Evolutionary conservation across 306 rosid species (phyloP).

Genomic region (Vigna reflexopilosa): DNA sequence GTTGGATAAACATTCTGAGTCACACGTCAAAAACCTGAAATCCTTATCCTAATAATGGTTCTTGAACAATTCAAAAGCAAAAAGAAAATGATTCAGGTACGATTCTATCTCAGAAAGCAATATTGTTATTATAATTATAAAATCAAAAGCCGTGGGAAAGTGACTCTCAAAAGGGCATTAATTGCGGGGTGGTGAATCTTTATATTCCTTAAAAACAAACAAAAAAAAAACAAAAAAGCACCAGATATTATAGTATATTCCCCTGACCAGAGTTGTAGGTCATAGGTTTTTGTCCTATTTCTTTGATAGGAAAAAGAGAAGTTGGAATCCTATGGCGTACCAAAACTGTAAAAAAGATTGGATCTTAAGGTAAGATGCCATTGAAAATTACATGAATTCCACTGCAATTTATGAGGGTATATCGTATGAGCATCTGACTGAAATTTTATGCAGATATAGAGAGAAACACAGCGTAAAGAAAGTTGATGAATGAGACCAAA

Average conservation of each 20-base stretch:
- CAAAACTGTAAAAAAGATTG: background rate
- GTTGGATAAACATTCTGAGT: background rate
- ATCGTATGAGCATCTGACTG: constrained; percentile 9
- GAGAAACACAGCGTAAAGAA: background rate
- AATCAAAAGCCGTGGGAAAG: constrained; percentile 32
- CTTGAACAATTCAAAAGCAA: constrained; percentile 30
- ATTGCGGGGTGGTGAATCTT: background rate
- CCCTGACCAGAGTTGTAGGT: background rate
- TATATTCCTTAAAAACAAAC: constrained; percentile 13
- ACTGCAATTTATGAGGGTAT: background rate
- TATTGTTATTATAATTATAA: background rate
- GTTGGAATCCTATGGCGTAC: background rate
- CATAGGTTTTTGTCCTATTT: background rate
- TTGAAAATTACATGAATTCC: constrained; percentile 22
- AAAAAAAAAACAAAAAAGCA: background rate
- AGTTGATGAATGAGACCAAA: background rate
- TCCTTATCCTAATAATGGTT: constrained; percentile 31
- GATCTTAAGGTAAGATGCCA: too few relatives aligned
- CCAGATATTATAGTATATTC: constrained; percentile 3
- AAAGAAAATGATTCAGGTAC: background rate
- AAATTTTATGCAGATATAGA: background rate
- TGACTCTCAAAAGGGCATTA: background rate
- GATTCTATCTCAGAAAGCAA: background rate
- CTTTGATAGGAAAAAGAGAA: constrained; percentile 20
- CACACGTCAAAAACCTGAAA: constrained; percentile 1